Base-by-base conservation (phyloP, 208 protist species). In the Trypanosoma lewisi region DNA sequence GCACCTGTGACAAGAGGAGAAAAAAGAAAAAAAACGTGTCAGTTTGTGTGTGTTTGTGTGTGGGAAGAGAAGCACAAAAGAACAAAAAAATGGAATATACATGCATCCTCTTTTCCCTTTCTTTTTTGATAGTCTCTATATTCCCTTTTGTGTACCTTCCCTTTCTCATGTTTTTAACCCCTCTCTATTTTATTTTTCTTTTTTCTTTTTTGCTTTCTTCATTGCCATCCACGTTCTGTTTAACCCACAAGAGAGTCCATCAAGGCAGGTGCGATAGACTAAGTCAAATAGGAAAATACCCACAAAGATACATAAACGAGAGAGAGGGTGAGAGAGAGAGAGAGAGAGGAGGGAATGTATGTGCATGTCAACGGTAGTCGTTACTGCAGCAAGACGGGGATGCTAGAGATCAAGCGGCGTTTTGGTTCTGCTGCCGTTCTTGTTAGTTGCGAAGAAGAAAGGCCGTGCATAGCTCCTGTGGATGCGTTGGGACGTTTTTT, bases 401-500 rank as follows among this genome's bases (percentile, higher is more conserved):
- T 48, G n/a, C 48, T 79, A 44, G 49, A 75, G 1, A 57, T 81
- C 17, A 90, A 90, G 61, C 42, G 63, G 3, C 60, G 49, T 21
- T 83, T 69, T 54, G 83, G 83, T 8, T 16, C 33, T 16, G 56
- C 66, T 44, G 50, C 80, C 4, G 74, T 90, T 23, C 47, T 90
- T 56, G 55, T 72, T 25, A 39, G 27, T 30, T 45, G 9, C 53
- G 31, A 61, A 23, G 47, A 42, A 45, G 19, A 27, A 4, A 28
- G 37, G 11, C 60, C 70, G 23, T 67, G 72, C 12, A 80, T 90
- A 21, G 67, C 75, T 9, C 73, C 83, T 4, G 80, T 86, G 33
- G 77, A 90, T 49, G 69, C 71, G 16, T 49, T 52, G 4, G 83
- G 83, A 2, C 64, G 67, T 8, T 90, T 85, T 65, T 33, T 75